A percentile compares a stretch with the other conserved stretches of the same genome.
These are phyloP conservation scores for Lasiodiplodia citricola DNA, from an alignment of 2,329 filamentous ascomycete species.

Conservation along the genomic window DNA sequence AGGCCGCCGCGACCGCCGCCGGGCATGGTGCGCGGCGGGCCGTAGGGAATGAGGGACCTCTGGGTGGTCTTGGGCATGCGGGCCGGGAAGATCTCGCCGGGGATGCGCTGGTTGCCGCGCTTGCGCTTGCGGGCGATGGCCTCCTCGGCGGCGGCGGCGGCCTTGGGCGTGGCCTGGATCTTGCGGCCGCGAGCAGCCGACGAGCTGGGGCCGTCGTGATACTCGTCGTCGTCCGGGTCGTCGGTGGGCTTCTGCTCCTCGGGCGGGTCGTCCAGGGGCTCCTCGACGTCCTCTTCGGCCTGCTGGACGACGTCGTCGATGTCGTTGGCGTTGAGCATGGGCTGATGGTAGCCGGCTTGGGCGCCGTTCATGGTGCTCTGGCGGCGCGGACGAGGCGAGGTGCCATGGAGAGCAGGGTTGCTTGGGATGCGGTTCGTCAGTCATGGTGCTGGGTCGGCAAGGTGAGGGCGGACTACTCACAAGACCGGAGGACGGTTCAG, in stretches of 20 bases:
- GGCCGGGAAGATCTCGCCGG: conserved; percentile 23
- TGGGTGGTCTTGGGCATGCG: conserved; percentile 1
- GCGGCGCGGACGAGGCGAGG: background rate
- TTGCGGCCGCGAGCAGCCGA: conserved; percentile 6
- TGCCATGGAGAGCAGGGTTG: conserved; percentile 15
- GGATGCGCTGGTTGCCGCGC: conserved; percentile 8
- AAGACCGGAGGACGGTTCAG: conserved; percentile 17
- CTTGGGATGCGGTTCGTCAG: conserved; percentile 1
- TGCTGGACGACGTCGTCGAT: background rate
- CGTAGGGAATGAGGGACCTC: background rate
- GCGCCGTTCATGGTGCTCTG: background rate
- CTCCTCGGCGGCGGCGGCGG: conserved; percentile 9
- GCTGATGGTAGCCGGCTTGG: background rate
- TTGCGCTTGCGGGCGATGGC: conserved; percentile 16
- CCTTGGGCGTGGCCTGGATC: conserved; percentile 22
- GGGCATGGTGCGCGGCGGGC: background rate
- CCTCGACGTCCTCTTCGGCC: background rate
- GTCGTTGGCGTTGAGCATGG: background rate
- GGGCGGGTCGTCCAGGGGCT: background rate
- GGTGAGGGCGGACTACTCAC: conserved; percentile 4
- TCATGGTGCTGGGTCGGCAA: background rate
- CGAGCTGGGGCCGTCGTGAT: background rate
- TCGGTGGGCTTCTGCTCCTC: background rate
- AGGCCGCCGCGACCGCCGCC: background rate
- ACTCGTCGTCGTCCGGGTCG: background rate